A percentile compares a stretch with the other conserved stretches of the same genome.
Conservation (phyloP, 176 grass and related monocot species). For the Otatea glauca region DNA sequence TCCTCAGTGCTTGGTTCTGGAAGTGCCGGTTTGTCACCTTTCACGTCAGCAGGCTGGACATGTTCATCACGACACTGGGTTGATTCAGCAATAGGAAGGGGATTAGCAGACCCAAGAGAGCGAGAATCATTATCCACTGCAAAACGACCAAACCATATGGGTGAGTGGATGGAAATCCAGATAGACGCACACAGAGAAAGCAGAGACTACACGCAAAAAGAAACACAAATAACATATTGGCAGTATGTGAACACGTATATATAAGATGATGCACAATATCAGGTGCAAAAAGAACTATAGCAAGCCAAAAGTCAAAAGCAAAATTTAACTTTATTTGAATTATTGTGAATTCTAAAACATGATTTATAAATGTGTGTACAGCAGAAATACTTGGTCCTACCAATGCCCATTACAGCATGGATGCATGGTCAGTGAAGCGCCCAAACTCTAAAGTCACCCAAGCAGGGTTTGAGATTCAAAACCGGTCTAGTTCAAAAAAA, state of each 20-base stretch:
- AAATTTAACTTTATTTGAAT: conserved; percentile 3
- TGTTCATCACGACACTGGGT: conserved; percentile 21
- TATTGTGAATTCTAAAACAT: conserved; percentile 22
- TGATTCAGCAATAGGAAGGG: conserved; percentile 27
- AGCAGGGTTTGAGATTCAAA: too few relatives aligned
- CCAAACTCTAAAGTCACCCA: neutral
- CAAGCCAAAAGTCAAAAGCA: conserved; percentile 18
- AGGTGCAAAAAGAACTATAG: conserved; percentile 14
- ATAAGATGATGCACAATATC: neutral
- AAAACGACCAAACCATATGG: conserved; percentile 34
- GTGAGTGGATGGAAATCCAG: conserved; percentile 19
- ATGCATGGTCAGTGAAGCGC: neutral
- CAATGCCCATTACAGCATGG: neutral
- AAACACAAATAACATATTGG: neutral
- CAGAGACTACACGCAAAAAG: neutral
- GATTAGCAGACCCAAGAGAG: conserved; percentile 24
- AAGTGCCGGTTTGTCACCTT: neutral
- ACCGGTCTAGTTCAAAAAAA: too few relatives aligned
- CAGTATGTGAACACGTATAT: neutral
- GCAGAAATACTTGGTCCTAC: conserved; percentile 3
- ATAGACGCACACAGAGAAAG: neutral
- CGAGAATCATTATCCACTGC: conserved; percentile 35
- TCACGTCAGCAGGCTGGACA: neutral
- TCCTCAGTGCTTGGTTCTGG: conserved; percentile 29
- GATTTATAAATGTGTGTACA: neutral